Evolutionary conservation across 139 green algal genomes (phyloP), one percentile per base, ranked within the genome.

Genomic region (Coccomyxa sp.): DNA sequence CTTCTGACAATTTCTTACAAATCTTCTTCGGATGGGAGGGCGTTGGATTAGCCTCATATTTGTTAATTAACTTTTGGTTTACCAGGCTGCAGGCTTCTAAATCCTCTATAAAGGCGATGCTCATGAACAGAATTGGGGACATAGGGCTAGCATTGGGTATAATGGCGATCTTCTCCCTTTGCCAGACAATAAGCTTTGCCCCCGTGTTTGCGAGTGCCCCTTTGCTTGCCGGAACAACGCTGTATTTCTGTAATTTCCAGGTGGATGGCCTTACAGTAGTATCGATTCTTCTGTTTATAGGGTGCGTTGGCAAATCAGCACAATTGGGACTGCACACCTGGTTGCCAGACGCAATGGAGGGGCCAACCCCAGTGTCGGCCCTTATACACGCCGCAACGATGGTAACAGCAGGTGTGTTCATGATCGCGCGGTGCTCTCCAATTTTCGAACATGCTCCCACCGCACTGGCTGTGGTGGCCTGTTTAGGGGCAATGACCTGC

Each of bases 41-140:
- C 82, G 87, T 91, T 81, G 89, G 89, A 79, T 81, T 93, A 73
- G 88, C 85, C 58, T 89, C 83, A 82, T 93, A 92, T 78, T 81
- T 92, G 70, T 83, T 91, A 71, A 92, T 92, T 82, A 90, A 90
- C 78, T 93, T 91, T 77, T 93, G 89, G 88, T 91, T 89, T 87
- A 90, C 87, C 77, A 82, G 84, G 75, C 80, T 92, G 54, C 84
- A 88, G 78, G 86, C 84, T 40, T 87, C 82, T 76, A 91, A 91
- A 82, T 80, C 82, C 16, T 86, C 83, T 69, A 90, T 90, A 78
- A 91, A 91, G 83, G 88, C 86, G 68, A 90, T 92, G 84, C 78
- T 89, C 69, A 83, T 93, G 24, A 91, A 92, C 37, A 81, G 85
- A 82, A 76, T 92, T 64, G 85, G 87, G 69, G 89, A 90, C 83